A percentile compares a stretch with the other conserved stretches of the same genome.
These are phyloP conservation scores for Spizellomyces punctatus DNA, from an alignment of 192 early-diverging fungal genomes.

Conservation along the genomic window DNA sequence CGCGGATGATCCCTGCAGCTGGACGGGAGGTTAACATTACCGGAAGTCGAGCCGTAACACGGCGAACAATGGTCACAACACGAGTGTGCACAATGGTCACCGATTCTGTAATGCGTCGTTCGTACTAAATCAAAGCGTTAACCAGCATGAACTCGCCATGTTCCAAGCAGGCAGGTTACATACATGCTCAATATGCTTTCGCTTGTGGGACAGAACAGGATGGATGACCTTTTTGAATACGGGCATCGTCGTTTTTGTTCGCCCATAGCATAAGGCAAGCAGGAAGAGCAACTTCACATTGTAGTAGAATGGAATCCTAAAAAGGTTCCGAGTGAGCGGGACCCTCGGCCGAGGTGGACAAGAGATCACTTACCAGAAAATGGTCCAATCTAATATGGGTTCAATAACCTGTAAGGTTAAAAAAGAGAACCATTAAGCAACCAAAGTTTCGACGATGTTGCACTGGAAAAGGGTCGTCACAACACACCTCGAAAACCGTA, in stretches of 20 bases:
- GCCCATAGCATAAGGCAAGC: conserved; percentile 18
- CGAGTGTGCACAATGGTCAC: neutral
- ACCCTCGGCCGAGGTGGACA: neutral
- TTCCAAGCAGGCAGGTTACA: neutral
- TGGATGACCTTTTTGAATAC: conserved; percentile 30
- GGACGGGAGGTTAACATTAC: neutral
- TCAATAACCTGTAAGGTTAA: neutral
- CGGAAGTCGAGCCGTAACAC: neutral
- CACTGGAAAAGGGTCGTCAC: too few species aligned
- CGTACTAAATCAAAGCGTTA: neutral
- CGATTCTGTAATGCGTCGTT: neutral
- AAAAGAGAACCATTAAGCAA: too few species aligned
- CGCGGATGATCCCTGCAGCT: too few species aligned
- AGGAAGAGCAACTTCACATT: conserved; percentile 18
- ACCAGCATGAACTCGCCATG: neutral
- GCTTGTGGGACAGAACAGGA: conserved; percentile 16
- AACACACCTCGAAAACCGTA: conserved; percentile 7
- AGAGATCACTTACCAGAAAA: conserved; percentile 26
- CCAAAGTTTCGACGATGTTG: too few species aligned
- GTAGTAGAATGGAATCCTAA: conserved; percentile 30
- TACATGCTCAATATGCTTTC: conserved; percentile 2
- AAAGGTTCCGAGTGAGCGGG: neutral
- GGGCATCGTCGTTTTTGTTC: conserved; percentile 27
- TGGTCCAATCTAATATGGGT: conserved; percentile 14
- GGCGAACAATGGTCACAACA: neutral